A percentile compares a stretch with the other conserved stretches of the same genome.
These are phyloP conservation scores for Boletus calvinii DNA, from an alignment of 1,284 basidiomycete species.

Conservation along the genomic window DNA sequence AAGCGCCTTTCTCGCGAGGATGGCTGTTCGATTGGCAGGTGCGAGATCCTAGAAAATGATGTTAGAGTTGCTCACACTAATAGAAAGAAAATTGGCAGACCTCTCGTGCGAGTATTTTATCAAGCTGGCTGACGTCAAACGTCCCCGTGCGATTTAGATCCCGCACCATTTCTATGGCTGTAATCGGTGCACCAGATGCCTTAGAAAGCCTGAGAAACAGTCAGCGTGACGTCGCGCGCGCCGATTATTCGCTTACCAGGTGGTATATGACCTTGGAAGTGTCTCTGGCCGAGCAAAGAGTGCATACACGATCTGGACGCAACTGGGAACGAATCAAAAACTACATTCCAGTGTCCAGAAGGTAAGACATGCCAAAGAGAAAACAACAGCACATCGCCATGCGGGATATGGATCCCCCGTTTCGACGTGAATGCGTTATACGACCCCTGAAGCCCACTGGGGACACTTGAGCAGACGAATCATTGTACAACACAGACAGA, in stretches of 20 bases:
- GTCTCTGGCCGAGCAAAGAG: constrained; percentile 84
- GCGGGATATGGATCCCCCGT: constrained; percentile 72
- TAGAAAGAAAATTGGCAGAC: constrained; percentile 38
- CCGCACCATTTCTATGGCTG: constrained; percentile 62
- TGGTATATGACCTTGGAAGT: constrained; percentile 72
- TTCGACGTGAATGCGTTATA: constrained; percentile 73
- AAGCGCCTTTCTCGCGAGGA: constrained; percentile 37
- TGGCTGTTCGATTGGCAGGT: constrained; percentile 38
- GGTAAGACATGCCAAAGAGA: constrained; percentile 58
- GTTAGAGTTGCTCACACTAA: constrained; percentile 5
- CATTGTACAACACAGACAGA: not conserved
- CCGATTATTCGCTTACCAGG: constrained; percentile 53
- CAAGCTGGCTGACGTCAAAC: constrained; percentile 57
- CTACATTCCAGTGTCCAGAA: not conserved
- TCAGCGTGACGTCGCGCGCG: not conserved
- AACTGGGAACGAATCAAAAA: constrained; percentile 43
- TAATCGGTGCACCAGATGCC: constrained; percentile 65
- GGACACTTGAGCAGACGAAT: constrained; percentile 5
- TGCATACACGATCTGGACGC: constrained; percentile 78
- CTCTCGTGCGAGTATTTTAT: constrained; percentile 49
- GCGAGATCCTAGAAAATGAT: constrained; percentile 38
- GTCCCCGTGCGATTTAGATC: constrained; percentile 56
- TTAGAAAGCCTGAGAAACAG: constrained; percentile 46
- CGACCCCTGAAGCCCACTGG: constrained; percentile 79
- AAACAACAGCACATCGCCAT: constrained; percentile 86